Evolutionary conservation across 371 early-diverging fungal species (phyloP), one percentile per base, ranked within the genome.

Genomic region (Mucor piriformis): DNA sequence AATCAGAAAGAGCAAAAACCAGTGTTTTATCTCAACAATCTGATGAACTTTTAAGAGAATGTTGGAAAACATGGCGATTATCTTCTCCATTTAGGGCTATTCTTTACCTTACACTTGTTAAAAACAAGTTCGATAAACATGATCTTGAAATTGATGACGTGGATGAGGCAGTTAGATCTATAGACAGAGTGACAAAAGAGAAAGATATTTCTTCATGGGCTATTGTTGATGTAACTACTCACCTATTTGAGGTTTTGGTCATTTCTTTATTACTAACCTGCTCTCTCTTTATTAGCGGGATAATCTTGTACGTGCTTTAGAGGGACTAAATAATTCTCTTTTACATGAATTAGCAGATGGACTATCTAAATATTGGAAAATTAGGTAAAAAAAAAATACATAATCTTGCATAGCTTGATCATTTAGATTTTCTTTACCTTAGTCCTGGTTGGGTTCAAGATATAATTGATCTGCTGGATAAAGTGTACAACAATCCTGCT

Each of bases 31-130:
- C 90, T 6, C 70, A 72, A 11, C 68, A 74, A n/a, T 85, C 88
- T 2, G 86, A 80, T 46, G 84, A 85, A n/a, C 58, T 90, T 7
- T 69, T 90, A 29, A 82, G 85, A 40, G 89, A 89, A 54, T 84
- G 87, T 54, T 83, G 83, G 51, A 82, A 83, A 29, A 83, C 85
- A 0, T 90, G 90, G 90, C 77, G 90, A 46, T 50, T 90, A 33
- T 83, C 88, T 21, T 76, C 82, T 2, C 83, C 87, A 6, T 89
- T 77, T 54, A 73, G 89, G 43, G 84, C 83, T 18, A 83, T 86
- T 5, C 75, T 88, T 21, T 81, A 86, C 32, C 69, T 90, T 48
- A 89, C 88, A 40, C 63, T 86, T 3, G 71, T 88, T 38, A 83
- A 85, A 57, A 66, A 68, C 56, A 71, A 70, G 70, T 74, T 64